Evolutionary conservation across 768 basidiomycete genomes (phyloP).

Genomic region (Megacollybia marginata): DNA sequence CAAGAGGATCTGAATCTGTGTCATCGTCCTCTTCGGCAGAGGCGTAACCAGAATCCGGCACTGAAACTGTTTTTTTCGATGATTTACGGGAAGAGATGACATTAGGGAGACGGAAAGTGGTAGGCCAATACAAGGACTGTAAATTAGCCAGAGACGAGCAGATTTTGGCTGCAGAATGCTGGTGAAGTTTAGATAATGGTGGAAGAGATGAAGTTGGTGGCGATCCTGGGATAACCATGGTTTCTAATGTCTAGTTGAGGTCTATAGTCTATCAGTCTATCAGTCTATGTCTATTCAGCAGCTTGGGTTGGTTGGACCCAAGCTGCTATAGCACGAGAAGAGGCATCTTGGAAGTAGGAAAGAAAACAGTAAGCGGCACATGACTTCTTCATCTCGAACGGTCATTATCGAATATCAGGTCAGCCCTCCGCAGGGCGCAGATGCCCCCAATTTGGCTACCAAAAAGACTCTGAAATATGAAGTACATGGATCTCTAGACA

Average conservation of each 20-base stretch:
- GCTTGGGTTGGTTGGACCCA: background rate
- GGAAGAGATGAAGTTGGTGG: conserved; percentile 52
- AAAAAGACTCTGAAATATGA: too few relatives aligned
- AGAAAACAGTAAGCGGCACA: background rate
- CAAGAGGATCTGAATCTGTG: conserved; percentile 22
- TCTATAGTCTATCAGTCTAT: conserved; percentile 10
- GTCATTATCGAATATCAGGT: too few relatives aligned
- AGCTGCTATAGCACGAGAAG: conserved; percentile 41
- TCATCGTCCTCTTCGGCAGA: conserved; percentile 58
- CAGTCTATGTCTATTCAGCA: conserved; percentile 15
- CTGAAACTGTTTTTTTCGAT: conserved; percentile 15
- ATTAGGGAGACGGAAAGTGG: conserved; percentile 17
- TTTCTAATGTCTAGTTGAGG: conserved; percentile 10
- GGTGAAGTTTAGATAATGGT: conserved; percentile 36
- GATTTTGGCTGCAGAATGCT: conserved; percentile 23
- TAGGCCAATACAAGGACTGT: conserved; percentile 44
- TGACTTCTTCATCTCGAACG: too few relatives aligned
- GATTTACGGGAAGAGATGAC: conserved; percentile 15
- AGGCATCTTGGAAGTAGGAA: conserved; percentile 30
- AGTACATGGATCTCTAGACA: too few relatives aligned
- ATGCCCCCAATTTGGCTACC: too few relatives aligned
- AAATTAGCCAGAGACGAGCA: conserved; percentile 38
- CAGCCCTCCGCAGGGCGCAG: too few relatives aligned
- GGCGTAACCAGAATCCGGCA: conserved; percentile 74
- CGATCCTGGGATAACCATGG: conserved; percentile 10